Evolutionary conservation across 441 rosid species (phyloP).

Genomic region (Raphanus hybrid): DNA sequence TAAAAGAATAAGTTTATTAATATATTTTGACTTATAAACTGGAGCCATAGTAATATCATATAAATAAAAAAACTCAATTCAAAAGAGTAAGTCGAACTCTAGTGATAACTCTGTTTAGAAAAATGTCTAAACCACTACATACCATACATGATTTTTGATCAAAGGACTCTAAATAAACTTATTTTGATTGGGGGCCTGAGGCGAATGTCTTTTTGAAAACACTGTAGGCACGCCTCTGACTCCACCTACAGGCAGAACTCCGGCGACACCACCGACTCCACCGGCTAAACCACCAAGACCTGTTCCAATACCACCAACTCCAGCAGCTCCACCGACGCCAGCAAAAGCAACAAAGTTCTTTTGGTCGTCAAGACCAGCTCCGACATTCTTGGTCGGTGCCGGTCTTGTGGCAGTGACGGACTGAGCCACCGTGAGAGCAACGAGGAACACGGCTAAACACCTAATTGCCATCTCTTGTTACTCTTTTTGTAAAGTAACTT

Average conservation of each 20-base stretch:
- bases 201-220: too few relatives aligned
- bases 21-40: too few relatives aligned
- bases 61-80: too few relatives aligned
- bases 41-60: too few relatives aligned
- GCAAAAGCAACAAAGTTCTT: conserved; percentile 63
- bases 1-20: too few relatives aligned
- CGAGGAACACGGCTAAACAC: conserved; percentile 31
- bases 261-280: conserved; percentile 39
- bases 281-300: conserved; percentile 58
- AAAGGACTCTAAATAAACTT: too few relatives aligned
- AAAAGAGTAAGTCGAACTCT: too few relatives aligned
- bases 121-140: too few relatives aligned
- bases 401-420: conserved; percentile 47
- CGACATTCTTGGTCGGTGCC: conserved; percentile 38
- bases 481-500: background rate
- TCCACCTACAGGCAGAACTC: conserved; percentile 45
- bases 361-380: conserved; percentile 63
- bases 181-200: too few relatives aligned
- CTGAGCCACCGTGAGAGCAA: conserved; percentile 34
- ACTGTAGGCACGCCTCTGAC: too few relatives aligned
- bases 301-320: conserved; percentile 10
- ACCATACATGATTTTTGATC: too few relatives aligned
- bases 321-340: conserved; percentile 69
- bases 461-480: conserved; percentile 27
- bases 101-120: too few relatives aligned